Conservation (phyloP, 306 rosid species). For the Quercus aquifolioides region DNA sequence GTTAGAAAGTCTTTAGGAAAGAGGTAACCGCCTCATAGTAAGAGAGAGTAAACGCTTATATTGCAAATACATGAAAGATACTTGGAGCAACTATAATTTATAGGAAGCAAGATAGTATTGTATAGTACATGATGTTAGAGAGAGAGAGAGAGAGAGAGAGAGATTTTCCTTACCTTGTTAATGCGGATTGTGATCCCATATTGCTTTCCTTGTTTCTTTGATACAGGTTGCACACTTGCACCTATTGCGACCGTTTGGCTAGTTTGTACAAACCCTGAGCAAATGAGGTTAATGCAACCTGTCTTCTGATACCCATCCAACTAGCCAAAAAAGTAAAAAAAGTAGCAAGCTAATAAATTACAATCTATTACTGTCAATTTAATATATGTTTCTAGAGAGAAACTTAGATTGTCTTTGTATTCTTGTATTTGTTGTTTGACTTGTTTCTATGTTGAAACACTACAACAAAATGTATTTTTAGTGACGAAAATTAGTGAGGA, state of each 20-base stretch:
- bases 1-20: no score
- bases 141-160: no score
- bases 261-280: constrained; percentile 62
- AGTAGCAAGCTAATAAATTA: neutral
- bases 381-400: neutral
- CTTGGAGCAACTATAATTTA: no score
- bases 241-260: constrained; percentile 41
- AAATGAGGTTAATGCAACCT: constrained; percentile 69
- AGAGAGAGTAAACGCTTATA: no score
- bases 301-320: constrained; percentile 47
- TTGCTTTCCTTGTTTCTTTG: constrained; percentile 25
- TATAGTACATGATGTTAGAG: no score
- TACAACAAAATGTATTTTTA: no score
- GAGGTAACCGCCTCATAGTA: no score
- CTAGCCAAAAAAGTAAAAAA: constrained; percentile 15
- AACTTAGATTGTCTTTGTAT: neutral
- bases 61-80: no score
- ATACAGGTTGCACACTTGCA: constrained; percentile 25
- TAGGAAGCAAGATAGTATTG: no score
- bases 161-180: constrained; percentile 32
- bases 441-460: no score
- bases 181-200: constrained; percentile 30
- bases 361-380: neutral
- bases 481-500: no score
- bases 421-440: no score